Conservation (phyloP, 768 basidiomycete genomes). For the Mycena epipterygia region DNA sequence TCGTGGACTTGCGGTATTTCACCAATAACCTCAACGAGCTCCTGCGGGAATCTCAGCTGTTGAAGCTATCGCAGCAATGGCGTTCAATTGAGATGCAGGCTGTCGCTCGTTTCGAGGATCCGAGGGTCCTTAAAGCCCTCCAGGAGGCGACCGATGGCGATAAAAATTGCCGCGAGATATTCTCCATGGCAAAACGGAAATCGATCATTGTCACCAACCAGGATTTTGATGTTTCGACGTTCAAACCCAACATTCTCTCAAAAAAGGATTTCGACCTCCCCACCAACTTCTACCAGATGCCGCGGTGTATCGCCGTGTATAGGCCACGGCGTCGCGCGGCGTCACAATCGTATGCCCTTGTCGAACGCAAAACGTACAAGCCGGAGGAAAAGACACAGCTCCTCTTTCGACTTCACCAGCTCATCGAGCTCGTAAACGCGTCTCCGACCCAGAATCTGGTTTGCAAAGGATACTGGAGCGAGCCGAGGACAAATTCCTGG, state of each 20-base stretch:
- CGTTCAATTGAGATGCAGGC: slow-evolving; percentile 4
- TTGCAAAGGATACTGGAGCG: slow-evolving; percentile 28
- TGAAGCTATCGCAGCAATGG: slow-evolving; percentile 12
- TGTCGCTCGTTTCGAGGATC: slow-evolving; percentile 2
- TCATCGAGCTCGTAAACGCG: slow-evolving; percentile 19
- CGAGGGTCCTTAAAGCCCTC: not conserved
- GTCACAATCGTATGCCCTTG: no score
- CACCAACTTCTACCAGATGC: not conserved
- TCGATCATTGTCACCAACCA: not conserved
- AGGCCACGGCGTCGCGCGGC: not conserved
- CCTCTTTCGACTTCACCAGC: slow-evolving; percentile 8
- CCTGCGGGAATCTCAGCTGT: slow-evolving; percentile 23
- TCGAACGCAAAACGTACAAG: no score
- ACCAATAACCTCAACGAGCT: slow-evolving; percentile 25
- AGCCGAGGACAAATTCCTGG: slow-evolving; percentile 16
- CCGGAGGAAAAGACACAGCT: not conserved
- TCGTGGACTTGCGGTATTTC: slow-evolving; percentile 6
- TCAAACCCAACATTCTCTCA: not conserved
- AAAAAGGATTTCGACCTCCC: not conserved
- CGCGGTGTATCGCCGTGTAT: not conserved
- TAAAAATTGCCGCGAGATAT: not conserved
- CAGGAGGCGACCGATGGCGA: not conserved
- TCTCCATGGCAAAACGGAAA: slow-evolving; percentile 4
- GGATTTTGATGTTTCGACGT: not conserved
- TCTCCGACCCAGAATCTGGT: not conserved